Evolutionary conservation across 768 basidiomycete genomes (phyloP).

Genomic region (Rhodocollybia butyracea): DNA sequence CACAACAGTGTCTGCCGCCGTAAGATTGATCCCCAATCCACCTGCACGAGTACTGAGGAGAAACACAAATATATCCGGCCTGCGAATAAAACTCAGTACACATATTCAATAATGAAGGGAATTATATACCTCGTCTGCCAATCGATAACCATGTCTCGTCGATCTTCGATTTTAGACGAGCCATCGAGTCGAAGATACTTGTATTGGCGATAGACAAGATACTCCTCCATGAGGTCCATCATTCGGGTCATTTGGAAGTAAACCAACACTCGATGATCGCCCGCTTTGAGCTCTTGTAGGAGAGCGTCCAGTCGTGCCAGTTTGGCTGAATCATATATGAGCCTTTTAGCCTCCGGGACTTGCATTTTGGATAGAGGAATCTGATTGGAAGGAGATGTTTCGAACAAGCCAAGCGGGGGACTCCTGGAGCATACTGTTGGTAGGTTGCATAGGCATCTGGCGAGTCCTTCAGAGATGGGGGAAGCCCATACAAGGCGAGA

Average conservation of each 20-base stretch:
- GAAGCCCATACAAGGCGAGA: constrained; percentile 80
- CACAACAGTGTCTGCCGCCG: constrained; percentile 92
- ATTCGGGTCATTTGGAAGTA: constrained; percentile 99
- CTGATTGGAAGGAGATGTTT: constrained; percentile 64
- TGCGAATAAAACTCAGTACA: constrained; percentile 22
- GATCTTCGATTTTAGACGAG: constrained; percentile 90
- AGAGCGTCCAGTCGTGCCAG: constrained; percentile 85
- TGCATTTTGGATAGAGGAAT: constrained; percentile 82
- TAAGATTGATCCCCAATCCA: constrained; percentile 94
- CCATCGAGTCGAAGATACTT: constrained; percentile 93
- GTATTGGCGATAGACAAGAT: constrained; percentile 93
- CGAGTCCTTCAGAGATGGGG: constrained; percentile 61
- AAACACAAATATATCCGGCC: constrained; percentile 88
- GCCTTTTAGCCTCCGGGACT: constrained; percentile 90
- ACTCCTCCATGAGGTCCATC: constrained; percentile 99
- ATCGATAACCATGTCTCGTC: constrained; percentile 98
- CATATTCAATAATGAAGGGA: neutral
- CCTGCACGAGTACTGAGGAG: constrained; percentile 92
- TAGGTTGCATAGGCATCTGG: constrained; percentile 46
- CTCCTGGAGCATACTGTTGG: constrained; percentile 48
- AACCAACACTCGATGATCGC: constrained; percentile 89
- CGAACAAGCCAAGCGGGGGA: constrained; percentile 70
- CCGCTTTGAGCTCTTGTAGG: constrained; percentile 88
- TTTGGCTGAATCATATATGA: constrained; percentile 96
- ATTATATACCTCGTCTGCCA: constrained; percentile 89